Percentiles rank a stretch among this genome's conserved stretches.
These are phyloP conservation scores for Aciculosporium take DNA, from an alignment of 2,329 filamentous ascomycete genomes.

Conservation along the genomic window DNA sequence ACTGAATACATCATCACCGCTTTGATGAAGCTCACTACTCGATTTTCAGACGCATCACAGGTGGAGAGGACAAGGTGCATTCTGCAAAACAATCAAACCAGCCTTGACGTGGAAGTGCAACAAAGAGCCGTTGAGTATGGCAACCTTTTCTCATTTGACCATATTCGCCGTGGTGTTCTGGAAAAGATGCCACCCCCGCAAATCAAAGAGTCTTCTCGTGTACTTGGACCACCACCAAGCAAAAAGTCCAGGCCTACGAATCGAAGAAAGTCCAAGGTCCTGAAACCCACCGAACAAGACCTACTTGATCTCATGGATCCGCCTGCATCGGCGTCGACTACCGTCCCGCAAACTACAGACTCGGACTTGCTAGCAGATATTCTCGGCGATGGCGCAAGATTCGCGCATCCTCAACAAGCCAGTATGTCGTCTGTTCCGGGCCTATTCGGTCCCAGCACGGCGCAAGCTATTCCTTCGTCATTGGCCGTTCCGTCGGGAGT, in stretches of 20 bases:
- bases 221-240: slow-evolving; percentile 61
- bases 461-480: slow-evolving; percentile 19
- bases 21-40: slow-evolving; percentile 85
- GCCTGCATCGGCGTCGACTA: slow-evolving; percentile 39
- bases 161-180: slow-evolving; percentile 75
- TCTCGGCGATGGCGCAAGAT: slow-evolving; percentile 46
- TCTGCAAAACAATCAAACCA: slow-evolving; percentile 64
- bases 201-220: slow-evolving; percentile 87
- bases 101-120: slow-evolving; percentile 88
- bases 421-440: slow-evolving; percentile 74
- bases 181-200: slow-evolving; percentile 97
- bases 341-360: slow-evolving; percentile 48
- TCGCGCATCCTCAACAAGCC: slow-evolving; percentile 36
- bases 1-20: slow-evolving; percentile 95
- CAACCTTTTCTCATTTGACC: slow-evolving; percentile 84
- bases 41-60: slow-evolving; percentile 71
- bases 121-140: slow-evolving; percentile 91
- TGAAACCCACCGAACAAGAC: slow-evolving; percentile 81
- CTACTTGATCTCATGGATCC: slow-evolving; percentile 83
- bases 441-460: slow-evolving; percentile 48
- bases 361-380: slow-evolving; percentile 86
- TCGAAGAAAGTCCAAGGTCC: slow-evolving; percentile 61
- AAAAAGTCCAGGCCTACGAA: slow-evolving; percentile 56
- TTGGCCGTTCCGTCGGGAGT: slow-evolving; percentile 28
- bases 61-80: slow-evolving; percentile 72